phyloP scores from a whole-genome alignment of 108 stramenopile genomes.

The Skeletonema menzelii region DNA sequence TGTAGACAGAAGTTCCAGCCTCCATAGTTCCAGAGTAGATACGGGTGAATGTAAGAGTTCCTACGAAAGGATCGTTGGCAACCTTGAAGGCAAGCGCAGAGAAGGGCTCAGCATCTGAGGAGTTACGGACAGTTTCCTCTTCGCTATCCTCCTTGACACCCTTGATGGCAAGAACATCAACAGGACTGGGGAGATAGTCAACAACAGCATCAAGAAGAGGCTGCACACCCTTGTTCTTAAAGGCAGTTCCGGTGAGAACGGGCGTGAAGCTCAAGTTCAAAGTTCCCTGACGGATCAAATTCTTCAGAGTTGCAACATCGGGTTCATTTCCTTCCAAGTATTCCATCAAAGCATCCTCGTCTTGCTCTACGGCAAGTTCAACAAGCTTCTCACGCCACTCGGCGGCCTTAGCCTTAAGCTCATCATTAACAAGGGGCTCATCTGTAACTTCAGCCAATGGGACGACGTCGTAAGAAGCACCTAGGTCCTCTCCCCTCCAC shows the following conservation, averaged over 20 bases:
- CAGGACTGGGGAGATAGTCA: slow-evolving; percentile 97
- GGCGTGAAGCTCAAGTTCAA: slow-evolving; percentile 84
- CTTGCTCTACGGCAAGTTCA: slow-evolving; percentile 88
- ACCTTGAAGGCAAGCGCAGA: slow-evolving; percentile 98
- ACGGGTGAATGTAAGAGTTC: slow-evolving; percentile 93
- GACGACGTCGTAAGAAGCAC: slow-evolving; percentile 90
- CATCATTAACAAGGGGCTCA: slow-evolving; percentile 88
- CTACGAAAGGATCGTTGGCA: slow-evolving; percentile 95
- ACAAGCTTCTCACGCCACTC: slow-evolving; percentile 88
- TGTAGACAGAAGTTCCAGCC: slow-evolving; percentile 90
- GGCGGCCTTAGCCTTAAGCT: slow-evolving; percentile 74
- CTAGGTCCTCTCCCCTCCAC: slow-evolving; percentile 96
- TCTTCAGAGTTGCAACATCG: slow-evolving; percentile 78
- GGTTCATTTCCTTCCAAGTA: slow-evolving; percentile 88
- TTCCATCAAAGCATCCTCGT: slow-evolving; percentile 91
- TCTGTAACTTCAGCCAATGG: slow-evolving; percentile 89
- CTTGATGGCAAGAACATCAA: slow-evolving; percentile 94
- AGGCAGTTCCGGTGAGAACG: slow-evolving; percentile 96
- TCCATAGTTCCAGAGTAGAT: slow-evolving; percentile 96
- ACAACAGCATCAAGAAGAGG: slow-evolving; percentile 96
- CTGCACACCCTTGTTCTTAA: slow-evolving; percentile 99
- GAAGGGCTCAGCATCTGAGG: slow-evolving; percentile 89
- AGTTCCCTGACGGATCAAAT: slow-evolving; percentile 92
- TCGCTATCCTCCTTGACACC: slow-evolving; percentile 77
- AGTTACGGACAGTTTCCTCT: slow-evolving; percentile 63